These are phyloP conservation scores for Pilobolus umbonatus DNA, from an alignment of 192 early-diverging fungal genomes.

Conservation along the genomic window DNA sequence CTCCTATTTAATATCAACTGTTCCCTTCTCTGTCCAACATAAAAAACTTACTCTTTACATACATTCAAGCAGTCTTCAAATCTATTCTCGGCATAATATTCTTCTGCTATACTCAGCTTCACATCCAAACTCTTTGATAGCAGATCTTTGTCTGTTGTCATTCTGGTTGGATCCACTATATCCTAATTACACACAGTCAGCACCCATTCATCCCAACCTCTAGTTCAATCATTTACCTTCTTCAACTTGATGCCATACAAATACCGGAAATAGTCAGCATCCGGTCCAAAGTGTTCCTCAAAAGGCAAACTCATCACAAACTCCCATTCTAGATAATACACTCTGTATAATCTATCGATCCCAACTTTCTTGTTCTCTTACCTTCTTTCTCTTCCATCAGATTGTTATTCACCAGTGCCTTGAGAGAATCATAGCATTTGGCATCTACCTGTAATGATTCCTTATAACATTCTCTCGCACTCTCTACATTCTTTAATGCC, in stretches of 20 bases:
- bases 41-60: conserved; percentile 38
- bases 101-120: conserved; percentile 48
- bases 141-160: conserved; percentile 26
- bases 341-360: background rate
- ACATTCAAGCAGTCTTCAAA: conserved; percentile 45
- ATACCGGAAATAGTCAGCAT: conserved; percentile 52
- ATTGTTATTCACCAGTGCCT: conserved; percentile 50
- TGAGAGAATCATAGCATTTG: conserved; percentile 62
- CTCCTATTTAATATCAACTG: background rate
- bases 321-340: conserved; percentile 46
- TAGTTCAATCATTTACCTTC: conserved; percentile 44
- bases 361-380: conserved; percentile 6
- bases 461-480: conserved; percentile 57
- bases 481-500: conserved; percentile 40
- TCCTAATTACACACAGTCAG: background rate
- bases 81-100: conserved; percentile 41
- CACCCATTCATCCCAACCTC: background rate
- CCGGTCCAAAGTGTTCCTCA: conserved; percentile 41
- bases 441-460: conserved; percentile 59
- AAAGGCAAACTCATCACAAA: conserved; percentile 48
- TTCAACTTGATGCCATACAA: conserved; percentile 59
- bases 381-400: conserved; percentile 61
- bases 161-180: conserved; percentile 6
- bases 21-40: background rate
- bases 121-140: conserved; percentile 41